Base-by-base conservation (phyloP, 768 basidiomycete species). In the Russula dissimulans region DNA sequence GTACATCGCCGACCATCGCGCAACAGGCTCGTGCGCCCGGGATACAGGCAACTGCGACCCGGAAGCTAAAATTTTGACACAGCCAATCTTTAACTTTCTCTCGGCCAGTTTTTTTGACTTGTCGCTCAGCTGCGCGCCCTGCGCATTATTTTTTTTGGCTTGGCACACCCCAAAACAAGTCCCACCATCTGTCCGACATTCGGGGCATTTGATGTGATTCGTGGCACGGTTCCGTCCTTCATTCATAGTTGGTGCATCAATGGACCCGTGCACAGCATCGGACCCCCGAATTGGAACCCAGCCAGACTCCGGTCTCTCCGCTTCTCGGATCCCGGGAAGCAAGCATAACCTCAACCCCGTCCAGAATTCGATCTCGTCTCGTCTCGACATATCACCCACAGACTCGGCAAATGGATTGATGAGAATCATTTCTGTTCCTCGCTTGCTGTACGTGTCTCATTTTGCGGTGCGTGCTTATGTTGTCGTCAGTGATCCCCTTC, bases 401-500 rank as follows among this genome's bases (percentile, higher is more conserved):
- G 14, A 52, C 39, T 60, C 54, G 59, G 53, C 59, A 48, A 54
- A 43, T 15, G 22, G 3, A 36, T 36, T 44, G 42, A 59, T 46
- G 17, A 43, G 39, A 48, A 48, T 36, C 14, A 31, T 26, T 41
- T 14, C 8, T 11, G 18, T 34, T 54, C 22, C 2, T 38, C 49
- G 14, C 34, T 41, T 3, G 39, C n/a, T 15, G 39, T 32, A 26
- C 26, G 39, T 52, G 59, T 60, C 52, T 29, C 54, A 60, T 50
- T 39, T 34, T 55, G 59, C 54, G 39, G 60, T 61, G 55, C 43
- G 29, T 56, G 50, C 44, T 43, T 53, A 53, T 45, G 50, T 53
- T 59, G 26, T 59, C 53, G 54, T 42, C 46, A 54, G 17, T 45
- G 42, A n/a, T 49, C 29, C 39, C 55, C 55, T 51, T 61, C 55